phyloP scores from a whole-genome alignment of 352 stramenopile genomes.

The Phytophthora cryptogea region DNA sequence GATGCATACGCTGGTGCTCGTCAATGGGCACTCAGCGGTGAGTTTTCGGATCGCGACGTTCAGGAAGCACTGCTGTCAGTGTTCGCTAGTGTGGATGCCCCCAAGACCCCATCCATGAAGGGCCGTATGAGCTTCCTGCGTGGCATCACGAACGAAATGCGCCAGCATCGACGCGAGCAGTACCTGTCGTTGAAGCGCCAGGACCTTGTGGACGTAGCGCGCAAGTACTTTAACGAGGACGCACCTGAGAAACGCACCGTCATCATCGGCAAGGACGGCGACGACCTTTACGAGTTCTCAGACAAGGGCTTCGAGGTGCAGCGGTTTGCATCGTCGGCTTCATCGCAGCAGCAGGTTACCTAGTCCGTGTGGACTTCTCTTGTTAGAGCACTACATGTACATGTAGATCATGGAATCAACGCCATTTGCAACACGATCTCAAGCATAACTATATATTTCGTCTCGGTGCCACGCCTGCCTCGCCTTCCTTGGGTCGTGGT shows the following conservation, averaged over 20 bases:
- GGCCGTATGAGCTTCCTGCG: slow-evolving; percentile 79
- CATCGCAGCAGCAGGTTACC: slow-evolving; percentile 8
- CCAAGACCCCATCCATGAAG: slow-evolving; percentile 75
- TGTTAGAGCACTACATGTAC: slow-evolving; percentile 25
- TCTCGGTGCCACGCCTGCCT: not conserved
- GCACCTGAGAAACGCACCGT: slow-evolving; percentile 39
- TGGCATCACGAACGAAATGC: slow-evolving; percentile 86
- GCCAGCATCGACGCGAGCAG: slow-evolving; percentile 69
- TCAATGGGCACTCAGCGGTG: slow-evolving; percentile 50
- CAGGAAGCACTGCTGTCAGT: slow-evolving; percentile 82
- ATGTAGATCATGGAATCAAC: slow-evolving; percentile 7
- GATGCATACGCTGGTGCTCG: slow-evolving; percentile 68
- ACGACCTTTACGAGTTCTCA: slow-evolving; percentile 44
- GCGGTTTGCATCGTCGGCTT: slow-evolving; percentile 31
- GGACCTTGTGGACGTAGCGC: slow-evolving; percentile 57
- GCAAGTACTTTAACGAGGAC: slow-evolving; percentile 52
- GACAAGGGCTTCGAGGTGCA: slow-evolving; percentile 48
- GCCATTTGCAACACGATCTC: slow-evolving; percentile 16
- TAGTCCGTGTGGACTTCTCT: not conserved
- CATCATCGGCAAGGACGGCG: slow-evolving; percentile 70
- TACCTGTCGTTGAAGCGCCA: slow-evolving; percentile 54
- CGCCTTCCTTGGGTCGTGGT: slow-evolving; percentile 9
- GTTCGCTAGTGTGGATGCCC: slow-evolving; percentile 78
- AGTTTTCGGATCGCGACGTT: slow-evolving; percentile 75
- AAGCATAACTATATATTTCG: slow-evolving; percentile 39